A percentile compares a stretch with the other conserved stretches of the same genome.
phyloP scores from a whole-genome alignment of 2,329 filamentous ascomycete genomes.

The Lachnellula suecica region DNA sequence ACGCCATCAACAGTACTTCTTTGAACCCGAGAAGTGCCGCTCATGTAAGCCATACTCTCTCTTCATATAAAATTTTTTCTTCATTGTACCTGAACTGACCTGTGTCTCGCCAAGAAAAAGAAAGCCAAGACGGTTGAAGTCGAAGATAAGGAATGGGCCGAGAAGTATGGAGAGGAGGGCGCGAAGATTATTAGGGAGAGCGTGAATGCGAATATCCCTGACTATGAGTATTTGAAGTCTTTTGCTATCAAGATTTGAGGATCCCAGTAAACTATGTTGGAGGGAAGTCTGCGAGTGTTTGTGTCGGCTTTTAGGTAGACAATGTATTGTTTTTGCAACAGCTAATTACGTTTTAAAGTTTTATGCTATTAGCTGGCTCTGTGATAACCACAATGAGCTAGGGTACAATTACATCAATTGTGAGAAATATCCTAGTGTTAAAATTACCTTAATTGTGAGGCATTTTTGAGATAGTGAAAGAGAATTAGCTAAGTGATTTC shows the following conservation, averaged over 20 bases:
- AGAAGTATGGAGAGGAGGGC: constrained; percentile 72
- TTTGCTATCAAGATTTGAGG: constrained; percentile 64
- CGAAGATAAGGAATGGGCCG: constrained; percentile 69
- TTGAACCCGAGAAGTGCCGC: constrained; percentile 69
- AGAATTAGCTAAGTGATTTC: too few species aligned
- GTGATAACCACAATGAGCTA: too few species aligned
- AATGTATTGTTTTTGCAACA: too few species aligned
- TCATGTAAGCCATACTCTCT: constrained; percentile 45
- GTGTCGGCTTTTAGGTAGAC: too few species aligned
- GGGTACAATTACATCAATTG: too few species aligned
- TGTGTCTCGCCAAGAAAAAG: constrained; percentile 41
- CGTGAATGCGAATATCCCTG: constrained; percentile 68
- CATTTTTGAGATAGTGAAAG: too few species aligned
- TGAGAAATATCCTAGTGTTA: too few species aligned
- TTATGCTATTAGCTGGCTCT: too few species aligned
- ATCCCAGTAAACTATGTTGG: not conserved
- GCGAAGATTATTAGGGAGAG: constrained; percentile 68
- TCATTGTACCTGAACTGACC: constrained; percentile 10
- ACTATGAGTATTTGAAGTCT: constrained; percentile 81
- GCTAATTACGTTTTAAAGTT: too few species aligned
- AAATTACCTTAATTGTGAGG: too few species aligned
- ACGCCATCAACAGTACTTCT: constrained; percentile 80
- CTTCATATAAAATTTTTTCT: not conserved
- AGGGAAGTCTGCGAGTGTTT: too few species aligned
- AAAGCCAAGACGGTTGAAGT: constrained; percentile 63